Percentiles rank a stretch among this genome's conserved stretches.
Evolutionary conservation across 139 green algal genomes (phyloP).

Genomic region (Tetraselmis striata): DNA sequence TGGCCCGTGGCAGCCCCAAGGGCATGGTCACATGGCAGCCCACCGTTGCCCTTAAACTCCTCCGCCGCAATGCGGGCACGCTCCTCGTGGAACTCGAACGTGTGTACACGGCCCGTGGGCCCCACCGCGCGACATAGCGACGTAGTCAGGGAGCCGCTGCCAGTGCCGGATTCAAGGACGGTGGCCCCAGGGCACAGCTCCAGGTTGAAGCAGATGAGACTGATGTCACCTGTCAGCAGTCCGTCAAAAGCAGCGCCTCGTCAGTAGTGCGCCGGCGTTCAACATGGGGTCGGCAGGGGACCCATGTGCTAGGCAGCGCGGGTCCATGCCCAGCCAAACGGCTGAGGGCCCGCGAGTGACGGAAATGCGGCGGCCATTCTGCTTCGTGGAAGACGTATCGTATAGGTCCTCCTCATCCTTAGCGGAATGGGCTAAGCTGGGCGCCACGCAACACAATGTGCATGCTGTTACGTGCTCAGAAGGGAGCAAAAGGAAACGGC

Average conservation of each 20-base stretch:
- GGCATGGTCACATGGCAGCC: neutral
- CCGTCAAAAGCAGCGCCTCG: constrained; percentile 25
- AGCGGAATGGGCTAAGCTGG: too few relatives aligned
- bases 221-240: constrained; percentile 81
- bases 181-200: constrained; percentile 75
- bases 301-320: too few relatives aligned
- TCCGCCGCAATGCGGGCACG: constrained; percentile 35
- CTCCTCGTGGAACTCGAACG: constrained; percentile 91
- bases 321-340: too few relatives aligned
- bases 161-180: constrained; percentile 86
- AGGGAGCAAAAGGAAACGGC: too few relatives aligned
- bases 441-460: too few relatives aligned
- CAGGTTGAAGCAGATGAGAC: constrained; percentile 61
- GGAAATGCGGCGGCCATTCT: too few relatives aligned
- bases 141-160: constrained; percentile 85
- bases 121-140: constrained; percentile 80
- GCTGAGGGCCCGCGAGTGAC: too few relatives aligned
- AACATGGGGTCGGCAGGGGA: too few relatives aligned
- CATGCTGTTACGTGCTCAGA: too few relatives aligned
- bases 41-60: constrained; percentile 46
- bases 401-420: too few relatives aligned
- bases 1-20: neutral
- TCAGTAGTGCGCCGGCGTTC: too few relatives aligned
- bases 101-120: constrained; percentile 76
- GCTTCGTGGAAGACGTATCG: too few relatives aligned